Percentiles rank a stretch among this genome's conserved stretches.
Evolutionary conservation across 1,139 yeast species (phyloP).

Genomic region (Pichia sp.): DNA sequence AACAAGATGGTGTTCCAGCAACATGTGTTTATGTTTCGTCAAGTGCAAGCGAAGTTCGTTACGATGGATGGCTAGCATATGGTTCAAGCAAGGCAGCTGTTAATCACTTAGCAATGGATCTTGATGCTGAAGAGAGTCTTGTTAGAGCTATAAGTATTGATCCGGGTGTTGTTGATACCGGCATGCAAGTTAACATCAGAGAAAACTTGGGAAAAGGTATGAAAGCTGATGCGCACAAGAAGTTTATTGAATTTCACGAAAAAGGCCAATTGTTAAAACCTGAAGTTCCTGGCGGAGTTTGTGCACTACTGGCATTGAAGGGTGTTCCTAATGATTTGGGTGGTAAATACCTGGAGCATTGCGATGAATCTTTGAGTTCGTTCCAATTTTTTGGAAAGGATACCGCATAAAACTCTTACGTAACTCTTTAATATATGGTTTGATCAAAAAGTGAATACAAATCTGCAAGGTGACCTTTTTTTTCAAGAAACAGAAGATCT

Average conservation of each 20-base stretch:
- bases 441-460: too few species aligned
- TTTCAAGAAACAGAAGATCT: too few species aligned
- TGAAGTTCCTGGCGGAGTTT: constrained; percentile 63
- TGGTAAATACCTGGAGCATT: constrained; percentile 62
- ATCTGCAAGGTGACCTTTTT: too few species aligned
- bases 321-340: constrained; percentile 53
- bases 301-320: constrained; percentile 56
- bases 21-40: constrained; percentile 72
- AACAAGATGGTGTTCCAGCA: constrained; percentile 43
- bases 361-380: constrained; percentile 35
- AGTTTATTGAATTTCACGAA: constrained; percentile 58
- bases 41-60: constrained; percentile 65
- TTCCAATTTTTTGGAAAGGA: too few species aligned
- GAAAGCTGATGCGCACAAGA: constrained; percentile 51
- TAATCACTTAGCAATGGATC: constrained; percentile 63
- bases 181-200: constrained; percentile 78
- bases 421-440: too few species aligned
- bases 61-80: constrained; percentile 82
- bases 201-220: constrained; percentile 52
- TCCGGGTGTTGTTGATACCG: constrained; percentile 89
- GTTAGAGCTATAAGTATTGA: constrained; percentile 67
- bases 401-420: too few species aligned
- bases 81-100: constrained; percentile 87
- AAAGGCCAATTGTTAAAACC: constrained; percentile 57
- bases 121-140: constrained; percentile 60